These are phyloP conservation scores for Tetracentron sinense DNA, from an alignment of 164 flowering plant genomes.

Conservation along the genomic window DNA sequence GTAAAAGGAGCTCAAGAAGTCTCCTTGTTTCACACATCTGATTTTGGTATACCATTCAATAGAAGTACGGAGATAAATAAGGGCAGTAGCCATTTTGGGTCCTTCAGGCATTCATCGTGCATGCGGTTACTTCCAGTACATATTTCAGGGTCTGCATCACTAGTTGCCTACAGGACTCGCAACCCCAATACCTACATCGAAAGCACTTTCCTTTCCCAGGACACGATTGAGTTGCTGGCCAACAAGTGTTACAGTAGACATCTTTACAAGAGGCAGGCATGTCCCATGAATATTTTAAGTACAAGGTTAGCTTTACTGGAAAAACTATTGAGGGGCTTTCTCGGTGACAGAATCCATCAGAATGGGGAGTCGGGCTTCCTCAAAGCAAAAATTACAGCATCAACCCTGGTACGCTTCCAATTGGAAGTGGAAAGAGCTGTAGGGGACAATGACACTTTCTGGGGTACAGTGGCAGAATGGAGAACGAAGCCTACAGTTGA, in stretches of 20 bases:
- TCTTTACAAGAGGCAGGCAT: conserved; percentile 21
- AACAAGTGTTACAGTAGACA: conserved; percentile 48
- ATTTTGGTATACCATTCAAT: conserved; percentile 24
- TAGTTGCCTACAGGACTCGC: conserved; percentile 44
- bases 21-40: conserved; percentile 35
- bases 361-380: conserved; percentile 26
- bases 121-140: conserved; percentile 39
- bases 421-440: conserved; percentile 54
- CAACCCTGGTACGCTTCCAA: conserved; percentile 40
- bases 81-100: conserved; percentile 23
- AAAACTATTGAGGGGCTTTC: conserved; percentile 31
- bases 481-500: conserved; percentile 59
- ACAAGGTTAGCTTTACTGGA: conserved; percentile 38
- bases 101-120: conserved; percentile 36
- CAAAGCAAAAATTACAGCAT: conserved; percentile 42
- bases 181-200: conserved; percentile 35
- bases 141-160: conserved; percentile 53
- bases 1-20: conserved; percentile 47
- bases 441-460: conserved; percentile 21
- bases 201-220: conserved; percentile 28
- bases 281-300: conserved; percentile 31
- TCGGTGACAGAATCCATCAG: conserved; percentile 28
- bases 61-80: conserved; percentile 11
- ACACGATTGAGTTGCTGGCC: conserved; percentile 46
- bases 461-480: conserved; percentile 47